A percentile compares a stretch with the other conserved stretches of the same genome.
Conservation (phyloP, 306 rosid genomes). For the Boehmeria nivea region DNA sequence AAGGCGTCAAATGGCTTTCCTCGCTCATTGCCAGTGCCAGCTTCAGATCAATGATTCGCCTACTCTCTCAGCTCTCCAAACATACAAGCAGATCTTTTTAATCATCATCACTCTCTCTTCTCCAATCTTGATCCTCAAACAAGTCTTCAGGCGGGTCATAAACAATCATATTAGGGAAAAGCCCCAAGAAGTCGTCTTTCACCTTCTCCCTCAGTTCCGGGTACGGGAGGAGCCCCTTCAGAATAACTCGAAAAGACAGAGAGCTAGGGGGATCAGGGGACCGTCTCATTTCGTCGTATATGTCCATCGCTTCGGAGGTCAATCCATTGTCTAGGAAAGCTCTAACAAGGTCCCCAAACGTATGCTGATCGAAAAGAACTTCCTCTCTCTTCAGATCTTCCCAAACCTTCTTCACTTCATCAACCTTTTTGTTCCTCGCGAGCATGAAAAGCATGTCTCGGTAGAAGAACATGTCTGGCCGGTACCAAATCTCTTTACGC, state of each 20-base stretch:
- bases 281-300: conserved; percentile 71
- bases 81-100: neutral
- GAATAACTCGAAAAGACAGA: conserved; percentile 73
- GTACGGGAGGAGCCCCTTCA: conserved; percentile 82
- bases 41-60: conserved; percentile 6
- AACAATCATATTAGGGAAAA: conserved; percentile 78
- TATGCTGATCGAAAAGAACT: conserved; percentile 86
- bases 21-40: neutral
- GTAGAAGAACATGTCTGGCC: conserved; percentile 91
- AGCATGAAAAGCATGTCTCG: conserved; percentile 95
- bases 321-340: conserved; percentile 61
- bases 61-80: neutral
- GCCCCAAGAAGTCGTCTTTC: conserved; percentile 71
- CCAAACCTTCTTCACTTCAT: conserved; percentile 78
- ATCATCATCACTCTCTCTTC: conserved; percentile 25
- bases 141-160: conserved; percentile 93
- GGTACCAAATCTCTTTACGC: conserved; percentile 91
- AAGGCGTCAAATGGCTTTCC: no score
- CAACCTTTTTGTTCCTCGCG: conserved; percentile 66
- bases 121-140: conserved; percentile 57
- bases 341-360: conserved; percentile 81
- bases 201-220: conserved; percentile 80
- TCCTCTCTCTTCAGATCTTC: conserved; percentile 62
- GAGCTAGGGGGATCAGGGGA: conserved; percentile 87
- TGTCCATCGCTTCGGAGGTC: conserved; percentile 69